Conservation (phyloP, 2,329 filamentous ascomycete genomes). For the Chrysoporthe deuterocubensis region DNA sequence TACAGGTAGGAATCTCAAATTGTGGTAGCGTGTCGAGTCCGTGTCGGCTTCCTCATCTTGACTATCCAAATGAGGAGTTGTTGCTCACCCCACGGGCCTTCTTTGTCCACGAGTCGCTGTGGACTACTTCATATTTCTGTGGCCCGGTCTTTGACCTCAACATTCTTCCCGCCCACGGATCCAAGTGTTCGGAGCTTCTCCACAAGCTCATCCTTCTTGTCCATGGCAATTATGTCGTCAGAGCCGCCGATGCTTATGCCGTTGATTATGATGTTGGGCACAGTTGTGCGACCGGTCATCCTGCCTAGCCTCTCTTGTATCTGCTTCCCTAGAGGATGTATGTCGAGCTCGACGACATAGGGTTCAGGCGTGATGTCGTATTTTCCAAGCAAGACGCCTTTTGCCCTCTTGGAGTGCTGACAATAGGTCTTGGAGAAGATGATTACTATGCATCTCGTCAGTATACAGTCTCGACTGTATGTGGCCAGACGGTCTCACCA, state of each 20-base stretch:
- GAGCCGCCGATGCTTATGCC: constrained; percentile 88
- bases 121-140: constrained; percentile 23
- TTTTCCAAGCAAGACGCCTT: constrained; percentile 79
- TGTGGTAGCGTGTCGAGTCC: background rate
- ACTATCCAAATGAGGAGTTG: background rate
- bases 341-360: constrained; percentile 87
- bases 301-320: constrained; percentile 74
- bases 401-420: constrained; percentile 82
- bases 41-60: background rate
- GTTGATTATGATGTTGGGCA: constrained; percentile 90
- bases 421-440: constrained; percentile 97
- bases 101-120: background rate
- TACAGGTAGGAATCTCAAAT: background rate
- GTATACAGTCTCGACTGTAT: constrained; percentile 20
- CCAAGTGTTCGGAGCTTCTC: constrained; percentile 70
- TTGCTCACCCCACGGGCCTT: background rate
- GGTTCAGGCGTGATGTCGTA: constrained; percentile 84
- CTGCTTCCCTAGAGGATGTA: constrained; percentile 72
- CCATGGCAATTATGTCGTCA: constrained; percentile 79
- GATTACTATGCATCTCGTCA: constrained; percentile 64
- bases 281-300: constrained; percentile 80
- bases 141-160: constrained; percentile 55
- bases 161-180: constrained; percentile 64
- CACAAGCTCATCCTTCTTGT: constrained; percentile 67
- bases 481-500: constrained; percentile 57